phyloP scores from a whole-genome alignment of 2,329 filamentous ascomycete species.

The Plenodomus biglobosus region DNA sequence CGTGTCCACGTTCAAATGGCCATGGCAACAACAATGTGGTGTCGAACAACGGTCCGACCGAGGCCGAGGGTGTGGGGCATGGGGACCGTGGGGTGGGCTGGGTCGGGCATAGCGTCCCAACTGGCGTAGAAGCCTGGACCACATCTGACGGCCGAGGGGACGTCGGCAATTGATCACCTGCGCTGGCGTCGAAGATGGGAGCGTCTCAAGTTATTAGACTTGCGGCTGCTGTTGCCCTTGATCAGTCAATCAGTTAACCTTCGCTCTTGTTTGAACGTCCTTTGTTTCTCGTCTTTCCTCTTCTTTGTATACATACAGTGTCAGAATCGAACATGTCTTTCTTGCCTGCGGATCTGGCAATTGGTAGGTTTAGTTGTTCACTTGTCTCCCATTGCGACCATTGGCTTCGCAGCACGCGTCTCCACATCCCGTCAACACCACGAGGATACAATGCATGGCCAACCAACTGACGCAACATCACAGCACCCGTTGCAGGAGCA shows the following conservation, averaged over 20 bases:
- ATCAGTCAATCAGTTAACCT: no score
- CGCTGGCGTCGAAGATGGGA: slow-evolving; percentile 5
- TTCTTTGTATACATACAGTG: background rate
- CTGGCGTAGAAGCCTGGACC: background rate
- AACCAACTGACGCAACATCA: slow-evolving; percentile 8
- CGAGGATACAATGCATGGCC: no score
- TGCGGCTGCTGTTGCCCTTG: background rate
- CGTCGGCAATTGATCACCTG: slow-evolving; percentile 34
- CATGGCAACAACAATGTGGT: no score
- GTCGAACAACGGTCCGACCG: no score
- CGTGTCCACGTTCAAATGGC: no score
- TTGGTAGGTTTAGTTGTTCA: background rate
- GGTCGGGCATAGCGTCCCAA: slow-evolving; percentile 8
- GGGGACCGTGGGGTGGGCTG: slow-evolving; percentile 10
- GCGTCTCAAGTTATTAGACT: background rate
- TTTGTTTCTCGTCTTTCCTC: background rate
- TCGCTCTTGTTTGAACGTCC: background rate
- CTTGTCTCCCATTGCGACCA: background rate
- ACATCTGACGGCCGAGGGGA: slow-evolving; percentile 20
- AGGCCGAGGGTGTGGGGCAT: slow-evolving; percentile 17
- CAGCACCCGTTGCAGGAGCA: slow-evolving; percentile 39
- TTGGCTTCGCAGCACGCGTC: background rate
- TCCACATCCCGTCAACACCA: background rate
- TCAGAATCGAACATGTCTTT: background rate
- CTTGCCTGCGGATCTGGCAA: background rate